Base-by-base conservation (phyloP, 441 rosid species). In the Bruguiera hainesii region DNA sequence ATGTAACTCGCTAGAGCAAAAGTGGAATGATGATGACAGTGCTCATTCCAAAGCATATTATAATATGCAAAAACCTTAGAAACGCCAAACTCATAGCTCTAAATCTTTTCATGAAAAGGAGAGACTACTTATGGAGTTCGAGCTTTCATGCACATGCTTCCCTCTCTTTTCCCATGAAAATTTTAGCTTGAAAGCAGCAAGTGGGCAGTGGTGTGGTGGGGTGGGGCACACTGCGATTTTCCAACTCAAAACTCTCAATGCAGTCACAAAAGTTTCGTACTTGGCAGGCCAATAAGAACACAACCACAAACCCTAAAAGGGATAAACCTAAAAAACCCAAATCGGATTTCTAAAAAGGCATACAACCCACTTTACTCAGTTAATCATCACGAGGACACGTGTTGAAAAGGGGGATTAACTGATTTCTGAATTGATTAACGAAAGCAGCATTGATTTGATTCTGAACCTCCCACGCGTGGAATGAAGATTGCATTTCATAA, bases 101-200 rank as follows among this genome's bases (percentile, higher is more conserved):
- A 79, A 80, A 77, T 65, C 69, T 79, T 79, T 81, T 75, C 87
- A 80, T 84, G 76, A 85, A 89, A 91, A 89, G 88, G 74, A 80
- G 91, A 76, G 90, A 72, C 21, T 74, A 80, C 78, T 68, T 64
- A 79, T 80, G 85, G 80, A 81, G 75, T 72, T 79, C 83, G 78
- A 66, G 83, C 85, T 75, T 80, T 71, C 76, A 73, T 75, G 87
- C 97, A 88, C 93, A 84, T 88, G 93, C 86, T 73, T 25, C 75
- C 81, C 74, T 72, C 76, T 78, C 30, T 80, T 75, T 69, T 75
- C 81, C 80, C 75, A 70, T 71, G 67, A 80, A 8, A 28, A 78
- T 74, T 79, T 73, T 65, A 73, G 75, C 52, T 76, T 71, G 55
- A 72, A 55, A 65, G 66, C 59, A 64, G 64, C 79, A 60, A 84